Conservation (phyloP, 176 grass and related monocot genomes). For the Thinopyrum elongatum region DNA sequence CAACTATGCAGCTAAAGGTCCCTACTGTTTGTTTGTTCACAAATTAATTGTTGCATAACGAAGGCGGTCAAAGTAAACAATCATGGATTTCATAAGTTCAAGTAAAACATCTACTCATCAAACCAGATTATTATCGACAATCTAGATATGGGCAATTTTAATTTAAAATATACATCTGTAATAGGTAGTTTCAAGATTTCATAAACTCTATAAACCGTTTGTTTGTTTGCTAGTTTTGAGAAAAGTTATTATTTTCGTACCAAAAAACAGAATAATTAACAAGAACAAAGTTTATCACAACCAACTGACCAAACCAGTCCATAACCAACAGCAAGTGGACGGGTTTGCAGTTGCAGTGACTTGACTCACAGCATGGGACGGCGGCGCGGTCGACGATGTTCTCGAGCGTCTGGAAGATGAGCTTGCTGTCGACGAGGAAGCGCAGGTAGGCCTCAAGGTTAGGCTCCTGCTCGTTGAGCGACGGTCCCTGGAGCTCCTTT, state of each 20-base stretch:
- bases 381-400: slow-evolving; percentile 62
- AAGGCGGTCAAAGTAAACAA: neutral
- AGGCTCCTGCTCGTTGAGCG: slow-evolving; percentile 53
- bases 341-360: neutral
- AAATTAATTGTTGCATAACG: no score
- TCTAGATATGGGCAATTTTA: no score
- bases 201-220: no score
- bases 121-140: neutral
- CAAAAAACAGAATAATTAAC: no score
- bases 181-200: no score
- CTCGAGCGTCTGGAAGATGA: slow-evolving; percentile 82
- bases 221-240: no score
- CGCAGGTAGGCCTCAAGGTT: slow-evolving; percentile 64
- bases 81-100: neutral
- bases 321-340: no score
- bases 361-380: slow-evolving; percentile 72
- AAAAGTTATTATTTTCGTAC: no score
- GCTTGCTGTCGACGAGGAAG: slow-evolving; percentile 91
- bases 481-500: slow-evolving; percentile 77
- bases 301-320: no score
- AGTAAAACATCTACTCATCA: neutral
- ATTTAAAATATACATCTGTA: no score
- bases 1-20: neutral
- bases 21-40: no score
- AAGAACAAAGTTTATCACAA: no score